phyloP scores from a whole-genome alignment of 768 basidiomycete species.

The Termitomyces heimii region DNA sequence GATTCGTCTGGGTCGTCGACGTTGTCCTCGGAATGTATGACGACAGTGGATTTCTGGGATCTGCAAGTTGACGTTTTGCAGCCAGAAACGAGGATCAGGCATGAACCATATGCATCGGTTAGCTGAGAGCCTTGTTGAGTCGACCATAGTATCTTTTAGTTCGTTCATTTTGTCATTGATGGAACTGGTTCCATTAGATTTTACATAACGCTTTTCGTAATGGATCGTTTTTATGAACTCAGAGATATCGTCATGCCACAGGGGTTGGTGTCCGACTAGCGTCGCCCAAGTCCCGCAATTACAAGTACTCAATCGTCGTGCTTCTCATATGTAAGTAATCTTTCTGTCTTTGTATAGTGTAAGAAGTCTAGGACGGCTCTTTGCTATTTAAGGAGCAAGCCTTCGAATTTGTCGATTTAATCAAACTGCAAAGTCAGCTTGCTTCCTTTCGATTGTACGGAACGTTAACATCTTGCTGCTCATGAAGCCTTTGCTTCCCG shows the following conservation, averaged over 20 bases:
- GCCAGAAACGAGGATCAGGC: not conserved
- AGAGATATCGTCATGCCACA: not conserved
- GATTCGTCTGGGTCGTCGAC: not conserved
- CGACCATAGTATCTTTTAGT: not conserved
- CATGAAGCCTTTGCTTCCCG: slow-evolving; percentile 3
- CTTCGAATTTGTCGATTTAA: not conserved
- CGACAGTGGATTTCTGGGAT: not conserved
- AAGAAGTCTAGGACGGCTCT: not conserved
- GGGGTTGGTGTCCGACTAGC: not conserved
- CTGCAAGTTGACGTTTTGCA: not conserved
- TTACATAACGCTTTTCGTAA: not conserved
- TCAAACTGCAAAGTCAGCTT: not conserved
- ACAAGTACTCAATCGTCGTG: not conserved
- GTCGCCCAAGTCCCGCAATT: not conserved
- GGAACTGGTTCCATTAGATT: not conserved
- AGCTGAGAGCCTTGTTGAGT: not conserved
- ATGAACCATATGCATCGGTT: not conserved
- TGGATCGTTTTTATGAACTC: not conserved
- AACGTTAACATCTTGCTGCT: not conserved
- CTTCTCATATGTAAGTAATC: not conserved
- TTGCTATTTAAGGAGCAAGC: not conserved
- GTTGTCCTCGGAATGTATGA: not conserved
- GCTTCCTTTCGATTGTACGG: not conserved
- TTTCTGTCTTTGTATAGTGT: not conserved
- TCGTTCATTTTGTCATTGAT: not conserved